Base-by-base conservation (phyloP, 768 basidiomycete genomes). In the Xerocomellus chrysenteron region DNA sequence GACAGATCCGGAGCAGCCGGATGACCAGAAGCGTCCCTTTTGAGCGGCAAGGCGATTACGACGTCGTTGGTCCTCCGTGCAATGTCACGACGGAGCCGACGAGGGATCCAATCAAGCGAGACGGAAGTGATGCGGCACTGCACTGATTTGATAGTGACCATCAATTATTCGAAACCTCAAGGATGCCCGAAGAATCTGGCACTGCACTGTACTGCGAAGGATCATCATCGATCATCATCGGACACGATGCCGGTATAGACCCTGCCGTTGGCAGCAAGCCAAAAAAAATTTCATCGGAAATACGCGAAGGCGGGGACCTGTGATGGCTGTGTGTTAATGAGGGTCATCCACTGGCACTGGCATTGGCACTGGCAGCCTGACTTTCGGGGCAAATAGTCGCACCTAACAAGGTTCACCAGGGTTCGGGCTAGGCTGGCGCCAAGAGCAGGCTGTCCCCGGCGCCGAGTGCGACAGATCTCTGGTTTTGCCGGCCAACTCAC, bases 241-340 rank as follows among this genome's bases (percentile, higher is more conserved):
- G 57, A 55, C 56, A 55, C 52, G 33, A 57, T 54, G 52, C 55
- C 56, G 59, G 50, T 55, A 55, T 49, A 35, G 39, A 56, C 57
- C 57, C 62, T 67, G 59, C 62, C 64, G 61, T 59, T 60, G 55
- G 54, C 51, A 46, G 58, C 58, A 55, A 47, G 43, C 56, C 62
- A 60, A 65, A 72, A 28, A 72, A 71, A 63, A 16, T 72, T 72
- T 72, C 66, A 62, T 55, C 71, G 73, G 71, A 61, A 65, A 74
- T 72, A 74, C 65, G 71, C 71, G 71, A 74, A 21, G 55, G 71
- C 71, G 71, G 71, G 71, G 71, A 72, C 71, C 71, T 72, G 61
- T 57, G 67, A 72, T 62, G 71, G 71, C 71, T 72, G 71, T 72
- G 71, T 72, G 69, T 58, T 67, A 70, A 70, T 68, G 69, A 68